phyloP scores from a whole-genome alignment of 495 filamentous ascomycete genomes.

The Penicillium psychrofluorescens region DNA sequence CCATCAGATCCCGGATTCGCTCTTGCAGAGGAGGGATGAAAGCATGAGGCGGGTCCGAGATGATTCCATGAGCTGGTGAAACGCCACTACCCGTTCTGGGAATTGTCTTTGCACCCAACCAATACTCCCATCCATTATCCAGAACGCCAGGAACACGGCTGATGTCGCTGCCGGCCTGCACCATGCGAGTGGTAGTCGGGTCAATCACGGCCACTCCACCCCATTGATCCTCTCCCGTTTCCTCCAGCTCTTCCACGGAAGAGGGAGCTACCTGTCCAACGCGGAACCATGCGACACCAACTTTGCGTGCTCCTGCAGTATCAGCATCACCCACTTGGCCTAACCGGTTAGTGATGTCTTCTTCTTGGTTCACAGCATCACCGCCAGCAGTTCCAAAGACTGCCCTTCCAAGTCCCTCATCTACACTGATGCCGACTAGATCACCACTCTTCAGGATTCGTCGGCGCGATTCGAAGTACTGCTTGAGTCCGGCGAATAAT shows the following conservation, averaged over 20 bases:
- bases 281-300: conserved; percentile 82
- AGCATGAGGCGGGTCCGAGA: conserved; percentile 37
- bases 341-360: conserved; percentile 52
- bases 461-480: conserved; percentile 71
- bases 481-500: conserved; percentile 76
- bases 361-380: conserved; percentile 53
- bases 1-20: conserved; percentile 75
- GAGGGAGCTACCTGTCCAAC: conserved; percentile 63
- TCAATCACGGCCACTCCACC: conserved; percentile 77
- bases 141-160: conserved; percentile 68
- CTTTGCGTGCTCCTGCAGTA: conserved; percentile 24
- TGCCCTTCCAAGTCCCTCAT: conserved; percentile 69
- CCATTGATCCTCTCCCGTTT: conserved; percentile 64
- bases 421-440: conserved; percentile 76
- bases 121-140: conserved; percentile 76
- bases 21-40: conserved; percentile 63
- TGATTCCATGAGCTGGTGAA: conserved; percentile 34
- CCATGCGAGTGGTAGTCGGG: conserved; percentile 75
- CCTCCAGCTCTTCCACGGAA: conserved; percentile 47
- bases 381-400: conserved; percentile 51
- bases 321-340: conserved; percentile 22
- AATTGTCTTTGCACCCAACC: conserved; percentile 63
- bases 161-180: conserved; percentile 75
- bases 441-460: conserved; percentile 80
- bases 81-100: conserved; percentile 31